Evolutionary conservation across 352 stramenopile species (phyloP).

Genomic region (Globisporangium cylindrosporum): DNA sequence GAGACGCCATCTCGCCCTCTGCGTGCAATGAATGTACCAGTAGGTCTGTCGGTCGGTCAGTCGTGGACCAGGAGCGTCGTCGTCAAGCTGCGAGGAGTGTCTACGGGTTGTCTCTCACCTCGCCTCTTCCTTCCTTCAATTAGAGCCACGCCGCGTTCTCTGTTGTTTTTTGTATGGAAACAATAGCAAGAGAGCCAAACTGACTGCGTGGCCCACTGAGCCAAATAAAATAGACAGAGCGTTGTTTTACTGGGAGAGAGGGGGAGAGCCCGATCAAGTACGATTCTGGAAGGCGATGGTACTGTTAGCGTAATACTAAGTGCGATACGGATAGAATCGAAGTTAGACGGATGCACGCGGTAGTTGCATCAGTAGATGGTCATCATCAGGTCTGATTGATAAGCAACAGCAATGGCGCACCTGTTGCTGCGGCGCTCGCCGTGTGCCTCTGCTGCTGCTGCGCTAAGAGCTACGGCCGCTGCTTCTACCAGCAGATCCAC

Average conservation of each 20-base stretch:
- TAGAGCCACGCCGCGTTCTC: neutral
- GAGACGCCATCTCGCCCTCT: slow-evolving; percentile 29
- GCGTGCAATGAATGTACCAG: neutral
- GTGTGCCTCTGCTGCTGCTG: neutral
- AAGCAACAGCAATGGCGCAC: neutral
- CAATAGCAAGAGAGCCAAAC: neutral
- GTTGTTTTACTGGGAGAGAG: neutral
- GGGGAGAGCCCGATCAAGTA: neutral
- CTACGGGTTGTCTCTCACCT: slow-evolving; percentile 1
- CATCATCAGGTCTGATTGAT: slow-evolving; percentile 1
- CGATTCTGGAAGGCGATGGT: neutral
- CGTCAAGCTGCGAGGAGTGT: neutral
- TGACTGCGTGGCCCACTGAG: slow-evolving; percentile 1
- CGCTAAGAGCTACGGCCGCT: neutral
- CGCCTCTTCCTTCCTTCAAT: slow-evolving; percentile 1
- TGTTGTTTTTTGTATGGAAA: slow-evolving; percentile 14
- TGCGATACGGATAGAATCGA: neutral
- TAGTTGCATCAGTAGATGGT: neutral
- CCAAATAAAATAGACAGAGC: slow-evolving; percentile 10
- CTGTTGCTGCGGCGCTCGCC: neutral
- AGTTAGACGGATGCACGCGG: neutral
- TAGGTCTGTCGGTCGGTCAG: neutral
- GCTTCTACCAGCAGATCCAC: neutral
- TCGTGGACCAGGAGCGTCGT: neutral
- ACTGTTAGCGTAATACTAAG: neutral